A percentile compares a stretch with the other conserved stretches of the same genome.
Conservation (phyloP, 1,139 yeast species). For the Hyphopichia wangnamkhiaoensis region DNA sequence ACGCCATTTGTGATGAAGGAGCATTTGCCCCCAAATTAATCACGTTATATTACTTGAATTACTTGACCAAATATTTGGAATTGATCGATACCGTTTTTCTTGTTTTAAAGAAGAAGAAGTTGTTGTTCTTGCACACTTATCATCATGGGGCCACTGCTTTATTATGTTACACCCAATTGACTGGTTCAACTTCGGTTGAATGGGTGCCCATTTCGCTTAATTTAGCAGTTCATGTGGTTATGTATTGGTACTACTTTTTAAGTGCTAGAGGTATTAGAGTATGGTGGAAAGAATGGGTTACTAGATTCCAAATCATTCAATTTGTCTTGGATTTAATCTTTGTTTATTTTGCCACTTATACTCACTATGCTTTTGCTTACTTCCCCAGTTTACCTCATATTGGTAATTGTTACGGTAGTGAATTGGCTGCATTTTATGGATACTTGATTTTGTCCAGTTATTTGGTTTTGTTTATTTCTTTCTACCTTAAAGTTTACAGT, state of each 20-base stretch:
- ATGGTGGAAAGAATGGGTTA: conserved; percentile 99
- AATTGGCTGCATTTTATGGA: conserved; percentile 89
- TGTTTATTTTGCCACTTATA: conserved; percentile 91
- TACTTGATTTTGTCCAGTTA: conserved; percentile 87
- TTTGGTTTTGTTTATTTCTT: conserved; percentile 86
- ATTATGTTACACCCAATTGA: conserved; percentile 89
- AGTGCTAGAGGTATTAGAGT: conserved; percentile 93
- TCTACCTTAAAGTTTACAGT: conserved; percentile 86
- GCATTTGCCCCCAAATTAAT: conserved; percentile 90
- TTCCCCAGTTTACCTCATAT: conserved; percentile 68
- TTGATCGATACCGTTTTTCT: conserved; percentile 89
- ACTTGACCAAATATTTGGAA: conserved; percentile 78
- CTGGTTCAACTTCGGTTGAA: conserved; percentile 86
- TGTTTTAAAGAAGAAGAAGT: conserved; percentile 88
- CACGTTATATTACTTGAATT: conserved; percentile 77
- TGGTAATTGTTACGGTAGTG: conserved; percentile 91
- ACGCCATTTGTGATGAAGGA: conserved; percentile 76
- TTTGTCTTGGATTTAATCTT: conserved; percentile 85
- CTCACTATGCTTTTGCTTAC: conserved; percentile 65
- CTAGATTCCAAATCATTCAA: conserved; percentile 93
- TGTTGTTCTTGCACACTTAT: conserved; percentile 88
- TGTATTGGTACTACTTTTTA: conserved; percentile 98
- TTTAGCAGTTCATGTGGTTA: conserved; percentile 90
- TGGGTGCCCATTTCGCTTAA: conserved; percentile 94
- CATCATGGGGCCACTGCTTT: conserved; percentile 99